These are phyloP conservation scores for Linum tenue DNA, from an alignment of 345 rosid species.

Conservation along the genomic window DNA sequence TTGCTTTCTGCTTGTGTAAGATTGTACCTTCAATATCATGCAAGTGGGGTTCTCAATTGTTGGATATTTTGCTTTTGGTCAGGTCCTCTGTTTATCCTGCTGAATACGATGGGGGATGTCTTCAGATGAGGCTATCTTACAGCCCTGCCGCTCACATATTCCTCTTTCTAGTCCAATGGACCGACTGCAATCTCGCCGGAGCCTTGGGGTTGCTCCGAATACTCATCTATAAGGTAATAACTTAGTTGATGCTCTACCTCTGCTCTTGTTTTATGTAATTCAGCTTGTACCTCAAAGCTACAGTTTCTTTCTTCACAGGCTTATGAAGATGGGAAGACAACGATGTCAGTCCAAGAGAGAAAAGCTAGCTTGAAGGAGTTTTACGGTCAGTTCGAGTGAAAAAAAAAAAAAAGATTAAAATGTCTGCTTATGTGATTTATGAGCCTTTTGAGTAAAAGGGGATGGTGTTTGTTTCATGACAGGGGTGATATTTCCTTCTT, in stretches of 20 bases:
- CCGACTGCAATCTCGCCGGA: conserved; percentile 83
- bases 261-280: conserved; percentile 1
- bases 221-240: conserved; percentile 68
- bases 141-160: conserved; percentile 82
- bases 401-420: neutral
- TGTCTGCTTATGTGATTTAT: neutral
- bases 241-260: neutral
- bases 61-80: conserved; percentile 8
- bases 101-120: conserved; percentile 79
- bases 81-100: conserved; percentile 90
- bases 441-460: neutral
- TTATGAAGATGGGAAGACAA: conserved; percentile 85
- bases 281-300: conserved; percentile 1
- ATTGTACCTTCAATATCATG: neutral
- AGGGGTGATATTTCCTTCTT: conserved; percentile 83
- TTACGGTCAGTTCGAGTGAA: conserved; percentile 45
- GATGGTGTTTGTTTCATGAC: conserved; percentile 15
- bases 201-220: conserved; percentile 83
- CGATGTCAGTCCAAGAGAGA: conserved; percentile 74
- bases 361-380: conserved; percentile 81
- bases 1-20: neutral
- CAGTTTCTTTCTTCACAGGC: conserved; percentile 37
- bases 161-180: conserved; percentile 94
- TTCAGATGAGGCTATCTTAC: conserved; percentile 91
- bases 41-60: neutral